A percentile compares a stretch with the other conserved stretches of the same genome.
These are phyloP conservation scores for Wickerhamomyces rabaulensis DNA, from an alignment of 805 yeast genomes.

Conservation along the genomic window DNA sequence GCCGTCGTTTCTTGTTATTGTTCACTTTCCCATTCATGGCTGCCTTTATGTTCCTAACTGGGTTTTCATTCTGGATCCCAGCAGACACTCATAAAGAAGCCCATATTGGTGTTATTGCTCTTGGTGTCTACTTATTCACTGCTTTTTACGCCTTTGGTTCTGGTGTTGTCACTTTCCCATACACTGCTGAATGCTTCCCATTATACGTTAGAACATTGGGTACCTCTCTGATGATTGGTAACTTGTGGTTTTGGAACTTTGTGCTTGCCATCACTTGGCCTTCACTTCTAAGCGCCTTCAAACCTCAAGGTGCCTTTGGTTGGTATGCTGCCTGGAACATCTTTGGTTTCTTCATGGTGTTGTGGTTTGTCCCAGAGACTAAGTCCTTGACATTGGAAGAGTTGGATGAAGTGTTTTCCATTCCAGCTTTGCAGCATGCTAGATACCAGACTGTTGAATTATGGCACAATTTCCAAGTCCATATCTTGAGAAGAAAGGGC, in stretches of 20 bases:
- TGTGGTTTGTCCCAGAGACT: constrained; percentile 63
- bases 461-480: not conserved
- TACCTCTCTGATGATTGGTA: constrained; percentile 73
- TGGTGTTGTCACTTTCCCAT: constrained; percentile 84
- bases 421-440: constrained; percentile 48
- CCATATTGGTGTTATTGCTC: constrained; percentile 57
- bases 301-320: constrained; percentile 77
- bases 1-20: constrained; percentile 55
- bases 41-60: constrained; percentile 48
- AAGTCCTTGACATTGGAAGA: constrained; percentile 61
- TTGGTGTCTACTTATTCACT: constrained; percentile 68
- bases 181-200: constrained; percentile 77
- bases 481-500: not conserved
- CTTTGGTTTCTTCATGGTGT: constrained; percentile 57
- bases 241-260: constrained; percentile 65
- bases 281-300: constrained; percentile 52
- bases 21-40: constrained; percentile 57
- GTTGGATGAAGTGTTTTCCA: constrained; percentile 59
- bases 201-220: constrained; percentile 71
- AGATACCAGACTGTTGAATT: constrained; percentile 30
- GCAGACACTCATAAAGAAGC: constrained; percentile 32
- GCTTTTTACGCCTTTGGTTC: constrained; percentile 73
- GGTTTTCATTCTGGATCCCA: constrained; percentile 65
- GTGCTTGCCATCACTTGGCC: constrained; percentile 73
- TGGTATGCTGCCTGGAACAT: constrained; percentile 82